Conservation (phyloP, 106 monocot genomes). For the Dioscorea alata region DNA sequence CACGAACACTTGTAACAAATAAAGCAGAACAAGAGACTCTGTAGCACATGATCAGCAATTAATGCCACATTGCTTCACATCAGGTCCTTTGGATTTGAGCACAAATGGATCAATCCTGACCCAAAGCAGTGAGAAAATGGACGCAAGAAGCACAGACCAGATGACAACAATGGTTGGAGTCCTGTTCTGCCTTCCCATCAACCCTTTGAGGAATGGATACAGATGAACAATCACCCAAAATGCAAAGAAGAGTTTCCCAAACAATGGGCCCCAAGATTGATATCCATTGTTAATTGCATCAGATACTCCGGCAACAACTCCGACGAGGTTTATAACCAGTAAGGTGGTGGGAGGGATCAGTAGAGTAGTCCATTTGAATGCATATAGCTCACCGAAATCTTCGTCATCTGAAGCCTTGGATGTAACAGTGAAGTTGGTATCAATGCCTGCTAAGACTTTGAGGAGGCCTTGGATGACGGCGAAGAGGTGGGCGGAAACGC, state of each 20-base stretch:
- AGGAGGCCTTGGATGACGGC: slow-evolving; percentile 73
- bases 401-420: slow-evolving; percentile 66
- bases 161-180: slow-evolving; percentile 89
- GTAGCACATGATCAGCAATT: slow-evolving; percentile 42
- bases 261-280: slow-evolving; percentile 79
- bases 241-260: slow-evolving; percentile 83
- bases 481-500: slow-evolving; percentile 66
- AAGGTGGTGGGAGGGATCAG: slow-evolving; percentile 83
- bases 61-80: slow-evolving; percentile 69
- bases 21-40: no score
- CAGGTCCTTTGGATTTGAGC: slow-evolving; percentile 47
- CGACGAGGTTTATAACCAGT: slow-evolving; percentile 66
- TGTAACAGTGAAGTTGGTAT: slow-evolving; percentile 75
- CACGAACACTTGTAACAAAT: no score
- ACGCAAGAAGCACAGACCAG: slow-evolving; percentile 81
- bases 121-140: slow-evolving; percentile 91
- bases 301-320: slow-evolving; percentile 78
- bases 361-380: slow-evolving; percentile 89
- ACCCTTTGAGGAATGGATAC: slow-evolving; percentile 91
- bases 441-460: slow-evolving; percentile 65
- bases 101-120: slow-evolving; percentile 84
- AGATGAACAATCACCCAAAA: slow-evolving; percentile 94
- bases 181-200: slow-evolving; percentile 86
- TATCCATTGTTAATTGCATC: slow-evolving; percentile 81
- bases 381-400: slow-evolving; percentile 71